Conservation (phyloP, 176 grass and related monocot genomes). For the Triticum timopheevii region DNA sequence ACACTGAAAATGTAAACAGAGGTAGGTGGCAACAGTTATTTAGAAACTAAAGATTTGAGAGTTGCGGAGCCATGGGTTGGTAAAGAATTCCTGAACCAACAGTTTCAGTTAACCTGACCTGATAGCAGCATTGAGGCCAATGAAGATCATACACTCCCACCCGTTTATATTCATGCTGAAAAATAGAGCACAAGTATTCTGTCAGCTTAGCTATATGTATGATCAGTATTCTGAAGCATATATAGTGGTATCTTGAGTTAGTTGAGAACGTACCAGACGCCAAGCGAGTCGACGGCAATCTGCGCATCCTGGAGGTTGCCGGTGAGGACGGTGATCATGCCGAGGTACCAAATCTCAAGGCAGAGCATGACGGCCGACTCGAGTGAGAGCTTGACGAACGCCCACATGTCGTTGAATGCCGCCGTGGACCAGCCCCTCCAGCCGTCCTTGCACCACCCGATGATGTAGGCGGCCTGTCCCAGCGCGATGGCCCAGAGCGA, state of each 20-base stretch:
- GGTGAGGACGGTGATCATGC: conserved; percentile 44
- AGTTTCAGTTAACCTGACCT: conserved; percentile 17
- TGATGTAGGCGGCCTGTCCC: conserved; percentile 43
- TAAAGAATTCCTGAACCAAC: not conserved
- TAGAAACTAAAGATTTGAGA: not conserved
- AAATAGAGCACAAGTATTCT: not conserved
- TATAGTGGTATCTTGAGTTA: not conserved
- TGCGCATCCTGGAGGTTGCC: conserved; percentile 44
- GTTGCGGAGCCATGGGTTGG: not conserved
- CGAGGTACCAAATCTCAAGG: conserved; percentile 68
- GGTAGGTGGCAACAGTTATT: not conserved
- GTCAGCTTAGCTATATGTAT: not conserved
- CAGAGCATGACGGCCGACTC: conserved; percentile 66
- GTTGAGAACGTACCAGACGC: conserved; percentile 33
- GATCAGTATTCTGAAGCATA: not conserved
- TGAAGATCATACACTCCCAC: conserved; percentile 60
- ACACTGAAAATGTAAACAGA: conserved; percentile 30
- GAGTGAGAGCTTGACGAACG: conserved; percentile 51
- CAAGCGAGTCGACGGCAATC: conserved; percentile 55
- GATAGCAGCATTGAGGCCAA: conserved; percentile 59
- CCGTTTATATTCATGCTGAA: conserved; percentile 73
- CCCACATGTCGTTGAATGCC: conserved; percentile 37
- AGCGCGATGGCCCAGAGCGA: conserved; percentile 39
- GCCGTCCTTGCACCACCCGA: conserved; percentile 57
- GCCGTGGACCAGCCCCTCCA: conserved; percentile 47